Conservation (phyloP, 495 filamentous ascomycete species). For the Aspergillus panamensis region DNA sequence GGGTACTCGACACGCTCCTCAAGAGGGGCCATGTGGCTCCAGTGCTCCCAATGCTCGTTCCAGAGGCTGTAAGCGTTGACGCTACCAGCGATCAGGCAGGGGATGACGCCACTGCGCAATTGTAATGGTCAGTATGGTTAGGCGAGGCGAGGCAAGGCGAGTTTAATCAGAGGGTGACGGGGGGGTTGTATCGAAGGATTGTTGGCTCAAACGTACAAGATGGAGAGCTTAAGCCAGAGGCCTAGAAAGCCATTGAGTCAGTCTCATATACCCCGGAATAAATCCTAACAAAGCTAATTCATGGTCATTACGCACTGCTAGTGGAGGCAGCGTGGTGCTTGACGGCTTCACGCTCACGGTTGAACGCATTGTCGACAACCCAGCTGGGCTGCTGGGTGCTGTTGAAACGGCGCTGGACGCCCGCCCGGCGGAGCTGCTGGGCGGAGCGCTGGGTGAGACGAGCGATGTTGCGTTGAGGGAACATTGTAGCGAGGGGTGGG, state of each 20-base stretch:
- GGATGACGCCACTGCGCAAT: conserved; percentile 58
- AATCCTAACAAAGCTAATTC: neutral
- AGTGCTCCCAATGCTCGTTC: conserved; percentile 96
- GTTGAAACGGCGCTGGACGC: conserved; percentile 66
- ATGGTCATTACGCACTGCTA: conserved; percentile 58
- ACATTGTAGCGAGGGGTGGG: conserved; percentile 48
- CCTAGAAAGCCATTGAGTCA: conserved; percentile 53
- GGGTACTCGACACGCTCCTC: conserved; percentile 88
- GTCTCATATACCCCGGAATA: conserved; percentile 15
- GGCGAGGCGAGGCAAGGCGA: neutral
- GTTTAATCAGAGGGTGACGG: no score
- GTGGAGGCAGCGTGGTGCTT: conserved; percentile 82
- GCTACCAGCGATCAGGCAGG: conserved; percentile 62
- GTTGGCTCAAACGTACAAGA: conserved; percentile 75
- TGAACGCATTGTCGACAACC: conserved; percentile 76
- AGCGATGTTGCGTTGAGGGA: conserved; percentile 57
- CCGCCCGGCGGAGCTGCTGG: conserved; percentile 54
- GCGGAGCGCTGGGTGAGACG: conserved; percentile 57
- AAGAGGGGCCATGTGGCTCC: conserved; percentile 76
- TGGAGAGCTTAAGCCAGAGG: conserved; percentile 88
- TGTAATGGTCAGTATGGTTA: conserved; percentile 19
- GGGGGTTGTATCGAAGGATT: neutral
- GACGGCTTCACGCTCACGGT: conserved; percentile 76
- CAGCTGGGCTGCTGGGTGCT: conserved; percentile 50
- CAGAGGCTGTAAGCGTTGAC: conserved; percentile 85